Percentiles rank a stretch among this genome's conserved stretches.
These are phyloP conservation scores for Starmerella lactis-condensi DNA, from an alignment of 805 yeast species.

Conservation along the genomic window DNA sequence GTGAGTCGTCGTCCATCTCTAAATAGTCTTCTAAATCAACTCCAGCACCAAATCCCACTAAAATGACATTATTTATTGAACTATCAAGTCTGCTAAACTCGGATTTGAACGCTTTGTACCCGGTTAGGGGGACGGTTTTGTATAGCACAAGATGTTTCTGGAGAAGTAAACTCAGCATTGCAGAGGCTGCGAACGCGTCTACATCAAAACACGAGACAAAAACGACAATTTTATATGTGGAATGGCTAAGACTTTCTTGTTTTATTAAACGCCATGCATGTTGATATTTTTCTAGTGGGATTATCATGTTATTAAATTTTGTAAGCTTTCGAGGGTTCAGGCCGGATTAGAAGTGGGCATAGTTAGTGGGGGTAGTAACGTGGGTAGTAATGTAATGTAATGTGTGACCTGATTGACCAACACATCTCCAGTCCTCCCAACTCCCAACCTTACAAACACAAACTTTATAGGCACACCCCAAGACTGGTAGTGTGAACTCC, in stretches of 20 bases:
- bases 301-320: conserved; percentile 53
- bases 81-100: conserved; percentile 49
- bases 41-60: conserved; percentile 88
- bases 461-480: no score
- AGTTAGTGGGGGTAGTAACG: no score
- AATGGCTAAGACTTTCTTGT: conserved; percentile 62
- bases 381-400: no score
- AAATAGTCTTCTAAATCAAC: conserved; percentile 54
- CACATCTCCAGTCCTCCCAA: no score
- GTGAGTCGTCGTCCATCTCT: conserved; percentile 19
- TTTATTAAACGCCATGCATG: conserved; percentile 49
- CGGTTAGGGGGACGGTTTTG: conserved; percentile 82
- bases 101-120: conserved; percentile 53
- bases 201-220: conserved; percentile 81
- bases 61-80: conserved; percentile 55
- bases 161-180: conserved; percentile 48
- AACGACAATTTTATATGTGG: conserved; percentile 74
- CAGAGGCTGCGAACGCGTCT: conserved; percentile 81
- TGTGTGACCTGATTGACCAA: no score
- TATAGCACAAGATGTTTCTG: conserved; percentile 70
- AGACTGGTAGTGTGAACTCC: no score
- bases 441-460: no score
- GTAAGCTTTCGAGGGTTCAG: not conserved
- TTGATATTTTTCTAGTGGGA: conserved; percentile 50
- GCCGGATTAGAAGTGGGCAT: not conserved